These are phyloP conservation scores for Conidiobolus incongruus DNA, from an alignment of 371 early-diverging fungal genomes.

Conservation along the genomic window DNA sequence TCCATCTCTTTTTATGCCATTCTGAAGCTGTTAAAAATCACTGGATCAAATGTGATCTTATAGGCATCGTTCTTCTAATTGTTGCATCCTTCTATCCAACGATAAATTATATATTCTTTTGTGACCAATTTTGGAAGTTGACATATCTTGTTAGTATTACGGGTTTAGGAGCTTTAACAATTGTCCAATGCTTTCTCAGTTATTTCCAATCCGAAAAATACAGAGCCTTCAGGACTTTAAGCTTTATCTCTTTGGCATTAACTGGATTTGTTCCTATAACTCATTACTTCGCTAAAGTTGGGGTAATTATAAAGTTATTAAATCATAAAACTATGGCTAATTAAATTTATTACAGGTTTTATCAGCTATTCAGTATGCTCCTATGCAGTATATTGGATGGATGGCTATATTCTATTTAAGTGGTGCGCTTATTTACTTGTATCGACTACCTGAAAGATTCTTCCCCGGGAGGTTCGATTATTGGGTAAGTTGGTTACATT, in stretches of 20 bases:
- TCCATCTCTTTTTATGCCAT: conserved; percentile 75
- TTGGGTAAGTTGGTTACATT: too few relatives aligned
- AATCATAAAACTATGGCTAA: too few relatives aligned
- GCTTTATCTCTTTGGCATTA: conserved; percentile 60
- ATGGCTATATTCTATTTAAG: conserved; percentile 57
- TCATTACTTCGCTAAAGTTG: conserved; percentile 41
- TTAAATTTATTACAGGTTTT: too few relatives aligned
- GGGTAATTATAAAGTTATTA: too few relatives aligned
- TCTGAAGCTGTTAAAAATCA: conserved; percentile 41
- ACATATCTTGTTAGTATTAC: conserved; percentile 37
- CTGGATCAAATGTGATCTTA: conserved; percentile 80
- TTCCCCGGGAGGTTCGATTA: conserved; percentile 31
- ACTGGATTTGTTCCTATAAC: conserved; percentile 51
- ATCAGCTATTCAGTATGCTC: conserved; percentile 20
- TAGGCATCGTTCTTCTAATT: conserved; percentile 71
- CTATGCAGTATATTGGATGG: conserved; percentile 26
- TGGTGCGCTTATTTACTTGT: conserved; percentile 82
- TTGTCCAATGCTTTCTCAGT: conserved; percentile 11
- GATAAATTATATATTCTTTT: conserved; percentile 54
- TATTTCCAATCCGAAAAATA: too few relatives aligned
- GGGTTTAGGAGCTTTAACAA: conserved; percentile 33
- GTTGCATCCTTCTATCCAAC: conserved; percentile 55
- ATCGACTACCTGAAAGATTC: conserved; percentile 27
- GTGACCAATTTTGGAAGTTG: conserved; percentile 25
- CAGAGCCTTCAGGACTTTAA: too few relatives aligned